Evolutionary conservation across 257 asterid species (phyloP).

Genomic region (Nicotiana tabacum): DNA sequence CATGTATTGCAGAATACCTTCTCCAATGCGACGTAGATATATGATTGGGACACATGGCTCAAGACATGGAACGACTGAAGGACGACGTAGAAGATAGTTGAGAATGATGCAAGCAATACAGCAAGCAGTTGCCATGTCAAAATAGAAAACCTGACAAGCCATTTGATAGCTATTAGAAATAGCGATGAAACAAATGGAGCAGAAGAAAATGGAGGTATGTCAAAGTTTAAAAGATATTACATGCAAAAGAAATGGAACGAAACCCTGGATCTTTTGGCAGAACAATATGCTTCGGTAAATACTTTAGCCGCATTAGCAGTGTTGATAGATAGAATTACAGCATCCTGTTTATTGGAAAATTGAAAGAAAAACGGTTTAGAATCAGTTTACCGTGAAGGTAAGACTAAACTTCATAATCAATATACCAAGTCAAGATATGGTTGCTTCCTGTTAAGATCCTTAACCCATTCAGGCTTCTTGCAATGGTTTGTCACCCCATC

Average conservation of each 20-base stretch:
- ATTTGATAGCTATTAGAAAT: constrained; percentile 23
- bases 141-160: constrained; percentile 53
- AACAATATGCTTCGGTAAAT: constrained; percentile 34
- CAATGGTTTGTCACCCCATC: constrained; percentile 26
- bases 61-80: constrained; percentile 52
- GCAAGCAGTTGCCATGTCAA: constrained; percentile 57
- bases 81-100: constrained; percentile 49
- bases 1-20: constrained; percentile 52
- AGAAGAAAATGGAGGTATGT: constrained; percentile 5
- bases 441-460: constrained; percentile 49
- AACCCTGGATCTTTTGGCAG: constrained; percentile 23
- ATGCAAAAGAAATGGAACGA: constrained; percentile 29
- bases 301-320: constrained; percentile 62
- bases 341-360: constrained; percentile 46
- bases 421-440: constrained; percentile 64
- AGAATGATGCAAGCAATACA: constrained; percentile 53
- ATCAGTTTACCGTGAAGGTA: constrained; percentile 14
- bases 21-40: constrained; percentile 26
- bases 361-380: neutral
- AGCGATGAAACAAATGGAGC: neutral
- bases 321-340: constrained; percentile 69
- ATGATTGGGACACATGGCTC: constrained; percentile 35
- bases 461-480: constrained; percentile 82
- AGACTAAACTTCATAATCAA: constrained; percentile 13
- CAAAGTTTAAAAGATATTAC: constrained; percentile 36